Base-by-base conservation (phyloP, 805 yeast species). In the Saccharomycopsis amapae region DNA sequence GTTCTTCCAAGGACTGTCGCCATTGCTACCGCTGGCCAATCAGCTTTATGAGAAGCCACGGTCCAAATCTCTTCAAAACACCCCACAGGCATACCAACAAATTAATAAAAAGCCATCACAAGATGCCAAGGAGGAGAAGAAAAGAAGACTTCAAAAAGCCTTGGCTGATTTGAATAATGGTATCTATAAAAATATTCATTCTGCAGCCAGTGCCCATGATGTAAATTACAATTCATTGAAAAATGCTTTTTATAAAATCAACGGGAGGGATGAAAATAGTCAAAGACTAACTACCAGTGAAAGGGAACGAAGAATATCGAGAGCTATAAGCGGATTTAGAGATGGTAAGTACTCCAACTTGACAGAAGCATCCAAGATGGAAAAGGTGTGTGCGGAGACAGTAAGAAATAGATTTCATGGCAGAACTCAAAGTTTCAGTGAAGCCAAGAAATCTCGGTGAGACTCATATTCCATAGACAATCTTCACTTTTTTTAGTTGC, bases 181-280 rank as follows among this genome's bases (percentile, higher is more conserved):
- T 15, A 31, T 22, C 5, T 50, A 35, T 28, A 50, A 46, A 22
- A 50, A 50, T 40, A 50, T 50, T 28, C 53, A 50, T 33, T 42
- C 48, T 13, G 53, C 53, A 22, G 53, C 53, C 18, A 46, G 50
- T 15, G 42, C 41, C 18, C 40, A 46, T 31, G 51, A 43, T 15
- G 50, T 50, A 3, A 50, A 50, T 24, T 50, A 50, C 41, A 50
- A 50, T 22, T 50, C 53, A 15, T 36, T 50, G 33, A 50, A 66
- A 60, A 47, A 60, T 64, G 47, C 48, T 22, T 40, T 38, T 25
- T 42, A 50, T 31, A 50, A 48, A 31, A 46, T 50, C 36, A 51
- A 48, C 26, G 54, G 52, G 12, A 49, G 49, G 25, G 53, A 50
- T 38, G 53, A 46, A 22, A 50, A 50, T 31, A 38, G 48, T 31